A percentile compares a stretch with the other conserved stretches of the same genome.
These are phyloP conservation scores for Fusarium succisae DNA, from an alignment of 2,329 filamentous ascomycete species.

Conservation along the genomic window DNA sequence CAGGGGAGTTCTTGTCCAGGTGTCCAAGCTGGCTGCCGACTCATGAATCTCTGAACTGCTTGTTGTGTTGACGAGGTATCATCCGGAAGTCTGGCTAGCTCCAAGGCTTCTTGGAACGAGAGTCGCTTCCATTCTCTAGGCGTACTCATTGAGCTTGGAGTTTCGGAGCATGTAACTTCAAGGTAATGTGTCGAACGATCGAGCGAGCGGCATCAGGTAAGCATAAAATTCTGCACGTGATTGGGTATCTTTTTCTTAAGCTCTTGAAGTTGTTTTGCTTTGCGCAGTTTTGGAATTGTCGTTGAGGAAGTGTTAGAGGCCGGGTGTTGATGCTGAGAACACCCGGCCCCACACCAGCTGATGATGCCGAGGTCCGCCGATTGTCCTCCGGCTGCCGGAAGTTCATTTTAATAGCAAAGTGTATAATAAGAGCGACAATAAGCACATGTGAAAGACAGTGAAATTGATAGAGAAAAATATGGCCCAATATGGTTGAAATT, in stretches of 20 bases:
- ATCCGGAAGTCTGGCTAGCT: slow-evolving; percentile 38
- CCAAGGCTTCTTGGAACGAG: slow-evolving; percentile 46
- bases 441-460: background rate
- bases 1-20: slow-evolving; percentile 46
- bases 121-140: slow-evolving; percentile 37
- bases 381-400: background rate
- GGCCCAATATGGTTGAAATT: background rate
- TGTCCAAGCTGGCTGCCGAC: slow-evolving; percentile 47
- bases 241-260: too few species aligned
- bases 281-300: background rate
- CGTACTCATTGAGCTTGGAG: slow-evolving; percentile 2
- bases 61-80: background rate
- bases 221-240: too few species aligned
- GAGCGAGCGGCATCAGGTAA: background rate
- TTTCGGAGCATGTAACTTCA: background rate
- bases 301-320: background rate
- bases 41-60: slow-evolving; percentile 42
- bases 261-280: background rate
- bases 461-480: background rate
- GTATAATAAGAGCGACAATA: background rate
- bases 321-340: background rate
- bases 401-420: background rate
- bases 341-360: background rate
- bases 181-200: background rate
- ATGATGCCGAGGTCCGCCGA: slow-evolving; percentile 28